Base-by-base conservation (phyloP, 345 rosid genomes). In the Citrus trifoliata region DNA sequence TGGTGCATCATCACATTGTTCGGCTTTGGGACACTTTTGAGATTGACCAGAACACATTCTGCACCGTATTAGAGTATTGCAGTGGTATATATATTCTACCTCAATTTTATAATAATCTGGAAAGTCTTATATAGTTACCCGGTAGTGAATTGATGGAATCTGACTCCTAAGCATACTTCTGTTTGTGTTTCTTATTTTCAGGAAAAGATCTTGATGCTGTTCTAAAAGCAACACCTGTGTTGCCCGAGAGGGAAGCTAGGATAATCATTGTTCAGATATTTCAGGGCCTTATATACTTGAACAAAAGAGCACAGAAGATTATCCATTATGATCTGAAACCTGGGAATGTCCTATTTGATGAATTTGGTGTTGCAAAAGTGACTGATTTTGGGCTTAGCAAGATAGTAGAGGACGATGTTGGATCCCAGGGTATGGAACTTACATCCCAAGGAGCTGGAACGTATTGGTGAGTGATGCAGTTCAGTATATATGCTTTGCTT, bases 401-500 rank as follows among this genome's bases (percentile, higher is more conserved):
- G 88, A 94, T 97, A 56, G 95, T 97, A 82, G 98, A 97, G 86
- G 93, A 92, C 70, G 88, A 93, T 83, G 93, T 89, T 80, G 98
- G 98, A 79, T 90, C 99, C 33, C 97, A 90, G 86, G 99, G 99
- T 65, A 97, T 94, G 99, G 99, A 97, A 82, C 98, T 97, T 79
- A 97, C 99, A 51, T 97, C 99, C 78, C 99, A 94, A 81, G 99
- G 99, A 83, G 99, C 99, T 78, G 99, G 99, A 84, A 94, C 99
- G 51, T 94, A 97, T 84, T 97, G 99, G 99, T 94, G 78, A 89
- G 92, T 79, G 67, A 76, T 76, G 70, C 59, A 80, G 66, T 61
- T 73, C 75, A 14, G 37, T 48, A 71, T 68, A 53, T 66, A 25
- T 79, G 65, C 72, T 61, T 75, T 51, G 33, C 68, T 63, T 27